phyloP scores from a whole-genome alignment of 2,329 filamentous ascomycete species.

The Aspergillus arachidicola region DNA sequence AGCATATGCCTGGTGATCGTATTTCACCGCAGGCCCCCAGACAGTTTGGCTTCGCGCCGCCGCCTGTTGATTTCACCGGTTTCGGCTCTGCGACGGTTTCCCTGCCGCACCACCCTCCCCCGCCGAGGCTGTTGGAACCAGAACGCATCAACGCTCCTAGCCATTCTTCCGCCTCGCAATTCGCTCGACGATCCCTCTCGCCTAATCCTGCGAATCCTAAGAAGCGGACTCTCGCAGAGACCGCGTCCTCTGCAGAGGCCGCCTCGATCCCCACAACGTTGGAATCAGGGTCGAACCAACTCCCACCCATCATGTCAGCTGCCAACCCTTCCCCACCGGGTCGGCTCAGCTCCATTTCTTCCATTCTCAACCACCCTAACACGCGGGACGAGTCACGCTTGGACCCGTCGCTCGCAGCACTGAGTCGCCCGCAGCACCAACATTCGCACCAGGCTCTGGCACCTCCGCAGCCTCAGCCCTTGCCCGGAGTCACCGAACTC shows the following conservation, averaged over 20 bases:
- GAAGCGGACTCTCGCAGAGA: conserved; percentile 41
- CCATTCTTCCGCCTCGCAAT: conserved; percentile 33
- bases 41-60: conserved; percentile 41
- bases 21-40: conserved; percentile 47
- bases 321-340: conserved; percentile 49
- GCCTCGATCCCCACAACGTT: conserved; percentile 31
- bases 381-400: conserved; percentile 41
- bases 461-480: conserved; percentile 28
- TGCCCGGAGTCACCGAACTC: conserved; percentile 45
- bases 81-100: conserved; percentile 40
- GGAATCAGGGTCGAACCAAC: conserved; percentile 40
- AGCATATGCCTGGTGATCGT: conserved; percentile 41
- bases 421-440: conserved; percentile 33
- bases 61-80: conserved; percentile 54
- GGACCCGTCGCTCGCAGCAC: conserved; percentile 42
- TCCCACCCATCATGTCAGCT: conserved; percentile 43
- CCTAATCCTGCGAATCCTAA: conserved; percentile 36
- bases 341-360: conserved; percentile 73
- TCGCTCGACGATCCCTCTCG: conserved; percentile 35
- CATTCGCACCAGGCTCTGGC: conserved; percentile 29
- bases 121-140: conserved; percentile 34
- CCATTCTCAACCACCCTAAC: conserved; percentile 66
- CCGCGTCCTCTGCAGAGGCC: conserved; percentile 30
- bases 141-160: conserved; percentile 28
- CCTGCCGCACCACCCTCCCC: conserved; percentile 34